These are phyloP conservation scores for Leucocoprinus leucothites DNA, from an alignment of 768 basidiomycete species.

Conservation along the genomic window DNA sequence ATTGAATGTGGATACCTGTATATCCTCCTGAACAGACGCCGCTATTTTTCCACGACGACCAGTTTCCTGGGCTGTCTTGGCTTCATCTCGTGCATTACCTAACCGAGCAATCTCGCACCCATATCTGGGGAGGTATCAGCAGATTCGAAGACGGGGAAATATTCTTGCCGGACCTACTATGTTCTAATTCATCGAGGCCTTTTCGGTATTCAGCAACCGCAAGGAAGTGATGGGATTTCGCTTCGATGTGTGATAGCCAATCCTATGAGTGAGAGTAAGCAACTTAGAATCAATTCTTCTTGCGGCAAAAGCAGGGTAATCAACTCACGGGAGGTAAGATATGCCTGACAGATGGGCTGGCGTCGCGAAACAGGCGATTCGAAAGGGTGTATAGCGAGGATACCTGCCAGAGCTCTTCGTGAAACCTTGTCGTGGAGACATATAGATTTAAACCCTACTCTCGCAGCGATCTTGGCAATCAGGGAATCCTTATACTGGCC, in stretches of 20 bases:
- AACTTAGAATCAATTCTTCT: not conserved
- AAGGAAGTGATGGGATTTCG: slow-evolving; percentile 81
- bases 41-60: slow-evolving; percentile 64
- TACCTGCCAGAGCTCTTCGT: slow-evolving; percentile 15
- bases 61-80: slow-evolving; percentile 67
- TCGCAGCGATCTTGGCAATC: slow-evolving; percentile 78
- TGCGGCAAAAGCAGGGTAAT: not conserved
- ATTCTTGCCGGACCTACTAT: slow-evolving; percentile 49
- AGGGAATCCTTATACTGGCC: slow-evolving; percentile 77
- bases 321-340: slow-evolving; percentile 52
- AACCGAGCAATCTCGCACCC: slow-evolving; percentile 85
- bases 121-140: slow-evolving; percentile 50
- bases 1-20: slow-evolving; percentile 51
- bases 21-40: slow-evolving; percentile 67
- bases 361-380: slow-evolving; percentile 35
- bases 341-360: slow-evolving; percentile 40
- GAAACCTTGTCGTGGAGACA: not conserved
- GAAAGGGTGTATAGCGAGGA: slow-evolving; percentile 9
- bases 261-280: slow-evolving; percentile 39
- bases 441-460: slow-evolving; percentile 35
- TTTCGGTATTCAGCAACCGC: slow-evolving; percentile 89
- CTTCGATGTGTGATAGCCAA: slow-evolving; percentile 78
- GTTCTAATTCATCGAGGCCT: slow-evolving; percentile 83
- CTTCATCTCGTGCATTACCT: slow-evolving; percentile 57
- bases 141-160: not conserved